These are phyloP conservation scores for Polygonum aviculare DNA, from an alignment of 148 eudicot genomes.

Conservation along the genomic window DNA sequence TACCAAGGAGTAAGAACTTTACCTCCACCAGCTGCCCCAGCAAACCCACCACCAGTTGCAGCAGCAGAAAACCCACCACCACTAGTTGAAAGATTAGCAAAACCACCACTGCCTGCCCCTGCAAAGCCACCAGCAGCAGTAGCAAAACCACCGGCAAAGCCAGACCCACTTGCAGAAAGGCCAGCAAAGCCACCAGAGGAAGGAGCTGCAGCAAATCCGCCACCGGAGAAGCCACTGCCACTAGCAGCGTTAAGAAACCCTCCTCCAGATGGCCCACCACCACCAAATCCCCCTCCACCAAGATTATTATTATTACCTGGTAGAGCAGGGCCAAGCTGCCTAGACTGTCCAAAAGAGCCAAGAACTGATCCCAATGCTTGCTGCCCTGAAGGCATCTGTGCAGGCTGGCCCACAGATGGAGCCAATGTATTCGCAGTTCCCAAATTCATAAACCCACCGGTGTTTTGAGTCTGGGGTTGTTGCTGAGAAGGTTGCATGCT, in stretches of 20 bases:
- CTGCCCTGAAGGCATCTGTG: conserved; percentile 72
- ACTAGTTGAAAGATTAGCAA: conserved; percentile 19
- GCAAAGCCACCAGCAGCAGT: conserved; percentile 36
- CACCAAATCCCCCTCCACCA: conserved; percentile 14
- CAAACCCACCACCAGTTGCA: conserved; percentile 25
- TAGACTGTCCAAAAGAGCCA: conserved; percentile 94
- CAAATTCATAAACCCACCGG: conserved; percentile 37
- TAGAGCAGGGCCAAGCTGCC: conserved; percentile 67
- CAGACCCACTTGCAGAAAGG: conserved; percentile 31
- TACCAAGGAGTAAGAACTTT: conserved; percentile 13
- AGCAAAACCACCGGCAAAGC: conserved; percentile 51
- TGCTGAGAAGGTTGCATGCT: conserved; percentile 48
- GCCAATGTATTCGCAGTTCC: conserved; percentile 27
- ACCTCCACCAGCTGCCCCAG: conserved; percentile 31
- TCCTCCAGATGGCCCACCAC: conserved; percentile 22
- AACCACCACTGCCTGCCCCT: conserved; percentile 51
- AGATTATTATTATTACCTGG: conserved; percentile 27
- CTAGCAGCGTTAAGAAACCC: conserved; percentile 22
- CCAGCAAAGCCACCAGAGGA: conserved; percentile 46
- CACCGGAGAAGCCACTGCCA: conserved; percentile 22
- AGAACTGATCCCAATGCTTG: conserved; percentile 92
- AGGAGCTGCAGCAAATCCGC: conserved; percentile 32
- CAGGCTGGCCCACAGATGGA: conserved; percentile 66
- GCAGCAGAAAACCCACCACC: conserved; percentile 18
- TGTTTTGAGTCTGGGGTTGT: conserved; percentile 34